Percentiles rank a stretch among this genome's conserved stretches.
Conservation (phyloP, 208 protist genomes). For the Leishmania amazonensis region DNA sequence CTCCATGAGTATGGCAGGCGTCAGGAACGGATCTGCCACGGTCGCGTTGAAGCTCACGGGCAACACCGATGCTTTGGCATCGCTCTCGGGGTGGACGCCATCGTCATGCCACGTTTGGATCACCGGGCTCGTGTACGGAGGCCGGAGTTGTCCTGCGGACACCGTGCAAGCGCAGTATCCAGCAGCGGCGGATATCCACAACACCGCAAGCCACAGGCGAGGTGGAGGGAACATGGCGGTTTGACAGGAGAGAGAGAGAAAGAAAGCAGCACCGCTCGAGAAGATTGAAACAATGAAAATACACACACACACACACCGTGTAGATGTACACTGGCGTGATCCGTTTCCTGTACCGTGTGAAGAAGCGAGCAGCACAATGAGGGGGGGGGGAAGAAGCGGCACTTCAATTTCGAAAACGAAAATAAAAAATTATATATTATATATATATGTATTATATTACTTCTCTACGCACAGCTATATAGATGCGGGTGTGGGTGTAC, state of each 20-base stretch:
- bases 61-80: slow-evolving; percentile 5
- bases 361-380: background rate
- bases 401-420: background rate
- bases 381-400: background rate
- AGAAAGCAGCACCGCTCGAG: background rate
- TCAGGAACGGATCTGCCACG: slow-evolving; percentile 16
- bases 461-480: too few relatives aligned
- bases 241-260: background rate
- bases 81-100: slow-evolving; percentile 22
- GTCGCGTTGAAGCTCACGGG: slow-evolving; percentile 20
- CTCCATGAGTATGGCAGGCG: slow-evolving; percentile 5
- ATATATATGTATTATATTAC: too few relatives aligned
- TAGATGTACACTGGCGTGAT: background rate
- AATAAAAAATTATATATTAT: too few relatives aligned
- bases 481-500: too few relatives aligned
- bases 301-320: background rate
- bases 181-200: background rate
- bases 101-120: slow-evolving; percentile 16
- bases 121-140: slow-evolving; percentile 21
- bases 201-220: background rate
- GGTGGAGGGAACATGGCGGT: background rate
- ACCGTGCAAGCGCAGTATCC: background rate
- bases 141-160: slow-evolving; percentile 3
- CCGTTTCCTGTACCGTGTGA: background rate
- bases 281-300: background rate